A percentile compares a stretch with the other conserved stretches of the same genome.
phyloP scores from a whole-genome alignment of 257 asterid species.

The Forsythia suspensa region DNA sequence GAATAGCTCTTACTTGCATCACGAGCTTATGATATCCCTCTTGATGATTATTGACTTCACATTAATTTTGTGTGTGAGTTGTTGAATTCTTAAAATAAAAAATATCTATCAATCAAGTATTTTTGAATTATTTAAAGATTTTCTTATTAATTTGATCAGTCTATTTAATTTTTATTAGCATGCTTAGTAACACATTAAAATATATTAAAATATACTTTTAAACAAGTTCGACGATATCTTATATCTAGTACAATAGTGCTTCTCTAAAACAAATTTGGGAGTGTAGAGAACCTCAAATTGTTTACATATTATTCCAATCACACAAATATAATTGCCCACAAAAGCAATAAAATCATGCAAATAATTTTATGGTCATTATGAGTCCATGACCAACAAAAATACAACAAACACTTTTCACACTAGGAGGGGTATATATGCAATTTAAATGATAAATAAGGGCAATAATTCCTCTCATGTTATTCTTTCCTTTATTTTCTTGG shows the following conservation, averaged over 20 bases:
- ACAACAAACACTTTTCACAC: background rate
- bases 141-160: too few species aligned
- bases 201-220: too few species aligned
- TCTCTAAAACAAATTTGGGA: background rate
- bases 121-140: too few species aligned
- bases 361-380: background rate
- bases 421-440: slow-evolving; percentile 24
- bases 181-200: too few species aligned
- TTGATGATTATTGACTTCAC: too few species aligned
- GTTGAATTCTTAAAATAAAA: too few species aligned
- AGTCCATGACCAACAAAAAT: background rate
- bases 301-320: background rate
- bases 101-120: too few species aligned
- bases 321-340: background rate
- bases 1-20: too few species aligned
- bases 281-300: too few species aligned
- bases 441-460: slow-evolving; percentile 18
- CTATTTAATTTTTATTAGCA: too few species aligned
- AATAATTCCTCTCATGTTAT: background rate
- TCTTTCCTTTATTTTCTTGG: slow-evolving; percentile 5
- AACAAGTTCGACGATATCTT: background rate
- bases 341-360: background rate
- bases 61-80: too few species aligned
- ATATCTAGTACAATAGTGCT: background rate
- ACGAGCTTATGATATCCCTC: too few species aligned